Percentiles rank a stretch among this genome's conserved stretches.
Evolutionary conservation across 2,329 filamentous ascomycete genomes (phyloP).

Genomic region (Penicillium decumbens): DNA sequence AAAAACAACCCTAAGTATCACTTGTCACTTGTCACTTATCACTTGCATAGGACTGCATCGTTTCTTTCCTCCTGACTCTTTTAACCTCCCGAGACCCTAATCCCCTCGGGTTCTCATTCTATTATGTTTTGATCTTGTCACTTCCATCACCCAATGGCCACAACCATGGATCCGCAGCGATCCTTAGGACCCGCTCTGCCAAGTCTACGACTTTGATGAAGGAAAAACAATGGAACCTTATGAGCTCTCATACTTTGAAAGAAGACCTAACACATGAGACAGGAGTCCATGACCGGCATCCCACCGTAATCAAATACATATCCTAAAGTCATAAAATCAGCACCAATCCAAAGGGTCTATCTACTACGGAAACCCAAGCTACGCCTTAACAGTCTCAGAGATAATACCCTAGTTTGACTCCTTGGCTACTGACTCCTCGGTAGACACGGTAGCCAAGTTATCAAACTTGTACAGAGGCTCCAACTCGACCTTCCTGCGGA

Average conservation of each 20-base stretch:
- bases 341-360: neutral
- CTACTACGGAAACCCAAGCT: neutral
- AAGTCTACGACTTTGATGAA: neutral
- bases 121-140: constrained; percentile 4
- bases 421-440: neutral
- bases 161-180: constrained; percentile 19
- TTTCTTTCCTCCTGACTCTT: neutral
- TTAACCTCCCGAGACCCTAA: neutral
- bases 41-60: neutral
- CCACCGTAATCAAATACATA: too few relatives aligned
- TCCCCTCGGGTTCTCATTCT: neutral
- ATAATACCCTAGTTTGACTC: neutral
- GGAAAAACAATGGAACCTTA: neutral
- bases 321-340: neutral
- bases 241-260: neutral
- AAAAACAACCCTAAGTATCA: neutral
- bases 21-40: neutral
- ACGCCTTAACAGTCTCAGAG: constrained; percentile 3
- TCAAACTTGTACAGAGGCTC: constrained; percentile 52
- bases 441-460: neutral
- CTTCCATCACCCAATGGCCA: constrained; percentile 15
- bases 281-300: neutral
- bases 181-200: constrained; percentile 9
- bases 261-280: neutral
- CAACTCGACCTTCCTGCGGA: constrained; percentile 47